Percentiles rank a stretch among this genome's conserved stretches.
phyloP scores from a whole-genome alignment of 768 basidiomycete species.

The Dictyophora rubrovolvata region DNA sequence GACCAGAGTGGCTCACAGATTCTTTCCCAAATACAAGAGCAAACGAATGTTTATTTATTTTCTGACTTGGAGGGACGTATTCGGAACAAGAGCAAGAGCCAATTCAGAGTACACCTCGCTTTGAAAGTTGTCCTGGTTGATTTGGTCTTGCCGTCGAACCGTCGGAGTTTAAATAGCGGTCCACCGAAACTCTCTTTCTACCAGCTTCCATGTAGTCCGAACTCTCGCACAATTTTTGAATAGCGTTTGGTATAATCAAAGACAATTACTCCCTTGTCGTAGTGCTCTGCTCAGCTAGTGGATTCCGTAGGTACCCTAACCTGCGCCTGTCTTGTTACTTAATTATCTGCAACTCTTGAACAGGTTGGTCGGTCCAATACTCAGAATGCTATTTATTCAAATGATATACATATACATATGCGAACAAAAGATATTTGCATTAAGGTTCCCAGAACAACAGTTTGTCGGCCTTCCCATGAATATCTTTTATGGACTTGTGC shows the following conservation, averaged over 20 bases:
- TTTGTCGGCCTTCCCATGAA: constrained; percentile 48
- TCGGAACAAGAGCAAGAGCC: background rate
- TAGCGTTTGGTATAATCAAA: too few species aligned
- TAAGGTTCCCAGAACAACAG: constrained; percentile 22
- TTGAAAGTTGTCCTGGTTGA: background rate
- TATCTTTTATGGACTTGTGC: constrained; percentile 44
- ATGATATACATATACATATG: background rate
- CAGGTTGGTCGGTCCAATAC: too few species aligned
- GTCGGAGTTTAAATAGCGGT: background rate
- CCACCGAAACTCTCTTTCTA: background rate
- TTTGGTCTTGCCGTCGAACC: background rate
- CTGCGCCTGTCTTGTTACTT: too few species aligned
- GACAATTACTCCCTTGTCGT: too few species aligned
- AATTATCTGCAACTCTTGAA: too few species aligned
- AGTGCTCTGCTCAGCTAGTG: too few species aligned
- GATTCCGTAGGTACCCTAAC: too few species aligned
- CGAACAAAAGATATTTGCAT: background rate
- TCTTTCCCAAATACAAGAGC: background rate
- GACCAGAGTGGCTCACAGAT: background rate
- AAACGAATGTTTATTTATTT: background rate
- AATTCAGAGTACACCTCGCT: background rate
- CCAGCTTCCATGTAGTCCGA: background rate
- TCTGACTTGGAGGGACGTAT: background rate
- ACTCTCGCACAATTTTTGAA: too few species aligned
- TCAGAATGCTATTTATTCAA: background rate